Percentiles rank a stretch among this genome's conserved stretches.
phyloP scores from a whole-genome alignment of 345 rosid species.

The Euclidium syriacum region DNA sequence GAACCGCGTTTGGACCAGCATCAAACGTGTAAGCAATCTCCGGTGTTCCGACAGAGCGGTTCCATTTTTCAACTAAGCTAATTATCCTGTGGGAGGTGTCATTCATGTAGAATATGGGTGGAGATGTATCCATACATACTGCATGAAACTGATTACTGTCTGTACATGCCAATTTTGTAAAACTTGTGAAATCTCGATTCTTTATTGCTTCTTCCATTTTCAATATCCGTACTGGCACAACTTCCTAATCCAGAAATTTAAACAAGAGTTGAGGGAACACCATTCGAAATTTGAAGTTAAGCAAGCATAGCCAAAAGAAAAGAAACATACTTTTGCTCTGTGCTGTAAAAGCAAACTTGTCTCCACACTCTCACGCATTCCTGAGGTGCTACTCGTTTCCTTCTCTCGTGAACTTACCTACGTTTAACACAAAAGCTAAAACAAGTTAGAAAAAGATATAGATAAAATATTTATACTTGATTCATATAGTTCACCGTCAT shows the following conservation, averaged over 20 bases:
- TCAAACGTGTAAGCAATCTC: slow-evolving; percentile 96
- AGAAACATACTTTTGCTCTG: slow-evolving; percentile 65
- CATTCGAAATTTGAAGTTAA: neutral
- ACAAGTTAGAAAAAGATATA: neutral
- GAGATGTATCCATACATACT: slow-evolving; percentile 84
- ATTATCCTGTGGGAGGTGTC: slow-evolving; percentile 97
- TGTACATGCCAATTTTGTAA: slow-evolving; percentile 70
- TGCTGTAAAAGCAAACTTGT: slow-evolving; percentile 90
- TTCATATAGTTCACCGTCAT: neutral
- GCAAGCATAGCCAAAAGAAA: neutral
- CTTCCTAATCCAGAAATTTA: slow-evolving; percentile 43
- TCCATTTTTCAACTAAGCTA: slow-evolving; percentile 83
- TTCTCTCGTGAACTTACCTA: slow-evolving; percentile 90
- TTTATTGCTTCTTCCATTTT: slow-evolving; percentile 88
- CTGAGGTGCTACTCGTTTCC: slow-evolving; percentile 95
- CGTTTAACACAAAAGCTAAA: slow-evolving; percentile 19
- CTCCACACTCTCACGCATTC: slow-evolving; percentile 93
- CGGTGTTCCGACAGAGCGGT: slow-evolving; percentile 59
- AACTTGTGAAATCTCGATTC: slow-evolving; percentile 64
- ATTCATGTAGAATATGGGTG: slow-evolving; percentile 98
- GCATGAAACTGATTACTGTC: slow-evolving; percentile 99
- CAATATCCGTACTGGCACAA: slow-evolving; percentile 70
- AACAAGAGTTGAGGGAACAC: neutral
- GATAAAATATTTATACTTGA: neutral
- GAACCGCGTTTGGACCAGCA: slow-evolving; percentile 94